Evolutionary conservation across 2,329 filamentous ascomycete species (phyloP), one percentile per base, ranked within the genome.

Genomic region (Colletotrichum phormii): DNA sequence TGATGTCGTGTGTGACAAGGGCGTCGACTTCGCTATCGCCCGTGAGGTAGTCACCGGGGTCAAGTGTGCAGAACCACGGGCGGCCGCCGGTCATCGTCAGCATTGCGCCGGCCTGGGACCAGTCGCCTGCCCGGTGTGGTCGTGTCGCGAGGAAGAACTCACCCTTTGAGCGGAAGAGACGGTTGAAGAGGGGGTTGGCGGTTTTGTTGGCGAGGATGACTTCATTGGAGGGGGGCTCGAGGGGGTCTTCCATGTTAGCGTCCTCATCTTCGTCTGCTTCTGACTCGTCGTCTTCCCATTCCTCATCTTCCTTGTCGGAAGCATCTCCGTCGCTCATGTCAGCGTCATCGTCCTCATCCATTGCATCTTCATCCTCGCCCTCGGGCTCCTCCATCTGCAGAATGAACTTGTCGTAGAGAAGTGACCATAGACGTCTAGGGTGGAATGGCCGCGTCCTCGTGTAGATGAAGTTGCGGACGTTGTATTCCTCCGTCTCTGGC

Each of bases 401-500:
- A 49, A 88, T 86, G 37, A 89, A 89, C 74, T 87, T 87, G 72
- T 88, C 82, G 37, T 85, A 83, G 1, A 88, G 73, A 24, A 86
- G 77, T 0, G 80, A 78, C 81, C 83, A 89, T 0, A 89, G 81
- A 0, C 86, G 78, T 1, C 79, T 79, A 0, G 87, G 87, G 53
- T 89, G 85, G 66, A 89, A 88, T 0, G 90, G 90, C 0, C 88
- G 83, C 8, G 89, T 84, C 0, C 89, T 88, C 1, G 86, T 84
- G 78, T 94, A 94, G 13, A 94, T 90, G 75, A 93, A 93, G 78
- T 90, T 94, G 46, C 89, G 88, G 12, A 94, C 91, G 8, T 91
- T 91, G 77, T 94, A 94, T 84, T 94, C 92, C 67, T 94, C 86
- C 0, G 91, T 94, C 81, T 94, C 92, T 0, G 92, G 92, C 78